Evolutionary conservation across 2,329 filamentous ascomycete species (phyloP), one percentile per base, ranked within the genome.

Genomic region (Cladorrhinum sp.): DNA sequence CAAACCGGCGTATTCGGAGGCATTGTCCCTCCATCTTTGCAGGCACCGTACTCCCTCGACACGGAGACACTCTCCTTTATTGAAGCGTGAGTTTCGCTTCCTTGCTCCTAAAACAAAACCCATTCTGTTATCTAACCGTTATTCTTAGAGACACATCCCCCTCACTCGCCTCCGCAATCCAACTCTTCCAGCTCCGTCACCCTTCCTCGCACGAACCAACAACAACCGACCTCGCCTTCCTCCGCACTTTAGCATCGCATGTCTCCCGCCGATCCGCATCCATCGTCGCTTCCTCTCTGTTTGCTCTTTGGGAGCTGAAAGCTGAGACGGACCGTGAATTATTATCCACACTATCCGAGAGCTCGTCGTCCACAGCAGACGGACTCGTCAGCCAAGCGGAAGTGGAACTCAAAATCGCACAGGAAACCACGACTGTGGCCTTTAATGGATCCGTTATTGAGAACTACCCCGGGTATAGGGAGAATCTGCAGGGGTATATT

Each of bases 381-480:
- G n/a, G n/a, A n/a, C 3, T 69, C 67, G 30, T 77, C 78, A 23
- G 76, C 80, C 0, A 83, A 62, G 77, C 79, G 5, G 82, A 83
- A 64, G 76, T 76, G 1, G 73, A 76, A 49, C 70, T 81, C 7
- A 70, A 71, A 24, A 63, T 71, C 6, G 58, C 66, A 33, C 75
- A 76, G 10, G 59, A 28, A 48, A 61, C 10, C 18, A 86, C 84
- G 2, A 80, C 83, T 1, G 84, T 94, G n/a, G 88, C 88, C 2
- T 93, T 88, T 74, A 92, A 91, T 70, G 90, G 90, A 50, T 89
- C 87, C 26, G 89, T 94, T 55, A 86, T 93, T 56, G 89, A 93
- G 74, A 87, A 88, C 67, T 94, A 93, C 70, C 89, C 90, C 0
- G 77, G 79, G 7, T 94, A 92, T 72, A 77, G 82, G 21, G 74